A percentile compares a stretch with the other conserved stretches of the same genome.
These are phyloP conservation scores for Mycoemilia scoparia DNA, from an alignment of 192 early-diverging fungal species.

Conservation along the genomic window DNA sequence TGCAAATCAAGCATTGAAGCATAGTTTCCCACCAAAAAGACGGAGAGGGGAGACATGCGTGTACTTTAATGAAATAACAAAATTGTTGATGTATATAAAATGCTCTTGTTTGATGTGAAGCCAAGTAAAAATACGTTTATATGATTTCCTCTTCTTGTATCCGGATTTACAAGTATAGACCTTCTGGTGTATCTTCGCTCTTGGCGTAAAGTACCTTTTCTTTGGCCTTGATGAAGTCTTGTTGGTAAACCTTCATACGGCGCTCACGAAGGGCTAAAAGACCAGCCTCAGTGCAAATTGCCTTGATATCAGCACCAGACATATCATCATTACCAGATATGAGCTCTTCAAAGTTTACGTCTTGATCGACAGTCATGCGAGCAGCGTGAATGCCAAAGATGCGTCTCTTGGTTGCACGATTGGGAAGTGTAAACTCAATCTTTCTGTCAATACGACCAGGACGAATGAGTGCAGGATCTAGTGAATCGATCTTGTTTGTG, in stretches of 20 bases:
- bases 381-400: conserved; percentile 93
- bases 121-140: too few relatives aligned
- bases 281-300: conserved; percentile 98
- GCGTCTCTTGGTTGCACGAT: conserved; percentile 90
- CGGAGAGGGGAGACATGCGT: too few relatives aligned
- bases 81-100: too few relatives aligned
- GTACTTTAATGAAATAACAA: too few relatives aligned
- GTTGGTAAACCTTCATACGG: conserved; percentile 94
- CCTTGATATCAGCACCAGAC: conserved; percentile 97
- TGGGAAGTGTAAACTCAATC: conserved; percentile 97
- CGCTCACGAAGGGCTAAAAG: conserved; percentile 91
- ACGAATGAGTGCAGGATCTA: conserved; percentile 93
- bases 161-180: conserved; percentile 58
- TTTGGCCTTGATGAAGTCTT: conserved; percentile 93
- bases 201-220: conserved; percentile 98
- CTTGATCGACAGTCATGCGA: conserved; percentile 85
- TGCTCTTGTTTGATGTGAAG: too few relatives aligned
- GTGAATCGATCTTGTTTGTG: conserved; percentile 90
- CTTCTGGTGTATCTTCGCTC: conserved; percentile 97
- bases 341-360: conserved; percentile 97
- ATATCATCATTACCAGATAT: conserved; percentile 99
- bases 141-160: too few relatives aligned
- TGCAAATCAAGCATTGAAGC: background rate
- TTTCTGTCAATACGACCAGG: conserved; percentile 96
- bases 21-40: background rate